Percentiles rank a stretch among this genome's conserved stretches.
These are phyloP conservation scores for Cucurbita moschata DNA, from an alignment of 306 rosid genomes.

Conservation along the genomic window DNA sequence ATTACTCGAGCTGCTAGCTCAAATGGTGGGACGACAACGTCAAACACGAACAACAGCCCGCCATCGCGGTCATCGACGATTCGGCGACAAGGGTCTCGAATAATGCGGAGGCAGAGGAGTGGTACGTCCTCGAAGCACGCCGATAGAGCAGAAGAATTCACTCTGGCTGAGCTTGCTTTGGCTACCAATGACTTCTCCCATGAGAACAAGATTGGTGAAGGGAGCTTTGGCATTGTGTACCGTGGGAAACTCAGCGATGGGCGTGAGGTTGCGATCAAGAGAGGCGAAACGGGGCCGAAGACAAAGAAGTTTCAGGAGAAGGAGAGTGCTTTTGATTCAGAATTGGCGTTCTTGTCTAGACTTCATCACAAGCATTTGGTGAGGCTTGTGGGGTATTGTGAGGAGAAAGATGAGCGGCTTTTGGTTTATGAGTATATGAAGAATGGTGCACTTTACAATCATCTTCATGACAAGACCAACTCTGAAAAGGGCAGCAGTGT, in stretches of 20 bases:
- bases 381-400: constrained; percentile 74
- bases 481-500: constrained; percentile 35
- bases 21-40: constrained; percentile 17
- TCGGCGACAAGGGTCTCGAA: constrained; percentile 51
- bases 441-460: constrained; percentile 73
- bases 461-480: constrained; percentile 59
- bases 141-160: constrained; percentile 67
- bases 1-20: constrained; percentile 61
- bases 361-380: constrained; percentile 86
- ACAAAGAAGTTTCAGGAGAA: constrained; percentile 70
- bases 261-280: constrained; percentile 75
- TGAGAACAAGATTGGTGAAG: constrained; percentile 66
- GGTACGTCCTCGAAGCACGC: constrained; percentile 81
- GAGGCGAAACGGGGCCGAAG: constrained; percentile 37
- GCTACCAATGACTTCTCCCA: constrained; percentile 52
- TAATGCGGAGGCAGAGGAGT: constrained; percentile 89
- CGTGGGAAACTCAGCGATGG: constrained; percentile 58
- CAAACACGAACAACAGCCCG: constrained; percentile 27
- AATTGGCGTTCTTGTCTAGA: constrained; percentile 69
- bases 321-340: constrained; percentile 85
- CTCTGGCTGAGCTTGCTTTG: constrained; percentile 45
- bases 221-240: constrained; percentile 88
- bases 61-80: constrained; percentile 50
- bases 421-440: constrained; percentile 86
- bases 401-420: constrained; percentile 69